Evolutionary conservation across 805 yeast genomes (phyloP).

Genomic region (Lachancea dasiensis): DNA sequence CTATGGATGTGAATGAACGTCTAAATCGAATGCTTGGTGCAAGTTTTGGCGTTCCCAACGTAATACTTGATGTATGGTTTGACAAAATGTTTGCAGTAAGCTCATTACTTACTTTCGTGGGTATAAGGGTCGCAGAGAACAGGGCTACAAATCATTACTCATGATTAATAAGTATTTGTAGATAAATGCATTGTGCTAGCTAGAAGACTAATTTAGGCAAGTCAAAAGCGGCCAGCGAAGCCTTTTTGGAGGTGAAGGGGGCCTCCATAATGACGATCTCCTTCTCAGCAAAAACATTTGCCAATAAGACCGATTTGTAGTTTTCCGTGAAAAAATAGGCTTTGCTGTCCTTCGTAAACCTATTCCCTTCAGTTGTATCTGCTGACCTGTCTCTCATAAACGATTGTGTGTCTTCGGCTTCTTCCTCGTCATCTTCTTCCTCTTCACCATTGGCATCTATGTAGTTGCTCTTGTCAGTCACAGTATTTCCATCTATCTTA

Average conservation of each 20-base stretch:
- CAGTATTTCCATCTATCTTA: conserved; percentile 39
- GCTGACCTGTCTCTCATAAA: conserved; percentile 5
- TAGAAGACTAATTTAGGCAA: conserved; percentile 49
- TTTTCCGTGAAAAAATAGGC: conserved; percentile 73
- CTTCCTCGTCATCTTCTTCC: conserved; percentile 28
- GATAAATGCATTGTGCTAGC: conserved; percentile 5
- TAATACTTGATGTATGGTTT: conserved; percentile 37
- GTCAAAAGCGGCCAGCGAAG: conserved; percentile 56
- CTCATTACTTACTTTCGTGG: conserved; percentile 28
- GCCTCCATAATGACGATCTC: conserved; percentile 74
- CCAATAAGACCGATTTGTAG: conserved; percentile 65
- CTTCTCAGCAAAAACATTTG: conserved; percentile 44
- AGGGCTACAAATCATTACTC: neutral
- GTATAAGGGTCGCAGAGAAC: conserved; percentile 26
- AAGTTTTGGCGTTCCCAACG: conserved; percentile 25
- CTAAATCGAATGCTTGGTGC: conserved; percentile 31
- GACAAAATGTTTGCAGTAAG: conserved; percentile 34
- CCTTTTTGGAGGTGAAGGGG: conserved; percentile 52
- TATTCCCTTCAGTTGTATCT: conserved; percentile 21
- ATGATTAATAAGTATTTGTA: neutral
- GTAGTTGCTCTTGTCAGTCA: conserved; percentile 36
- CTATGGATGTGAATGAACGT: conserved; percentile 30
- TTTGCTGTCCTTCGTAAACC: conserved; percentile 29
- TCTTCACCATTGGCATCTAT: conserved; percentile 30
- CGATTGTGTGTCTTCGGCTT: conserved; percentile 9